These are phyloP conservation scores for Teunomyces lycoperdinae DNA, from an alignment of 805 yeast species.

Conservation along the genomic window DNA sequence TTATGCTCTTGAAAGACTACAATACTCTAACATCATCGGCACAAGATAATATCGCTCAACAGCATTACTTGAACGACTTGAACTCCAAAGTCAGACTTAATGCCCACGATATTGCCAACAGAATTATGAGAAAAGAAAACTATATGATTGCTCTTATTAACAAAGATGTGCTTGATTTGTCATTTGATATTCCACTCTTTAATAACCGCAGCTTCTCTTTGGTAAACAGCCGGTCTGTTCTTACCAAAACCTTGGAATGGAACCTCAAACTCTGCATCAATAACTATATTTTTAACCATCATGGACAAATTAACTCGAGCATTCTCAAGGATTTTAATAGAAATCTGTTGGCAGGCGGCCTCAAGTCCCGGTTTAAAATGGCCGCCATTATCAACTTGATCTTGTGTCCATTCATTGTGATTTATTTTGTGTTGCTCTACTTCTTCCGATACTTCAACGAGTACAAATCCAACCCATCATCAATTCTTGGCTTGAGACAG, in stretches of 20 bases:
- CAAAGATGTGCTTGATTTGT: conserved; percentile 66
- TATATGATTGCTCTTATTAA: conserved; percentile 88
- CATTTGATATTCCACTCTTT: conserved; percentile 31
- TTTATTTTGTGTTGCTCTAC: conserved; percentile 77
- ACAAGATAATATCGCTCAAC: conserved; percentile 17
- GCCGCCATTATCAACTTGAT: conserved; percentile 85
- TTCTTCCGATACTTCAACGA: conserved; percentile 92
- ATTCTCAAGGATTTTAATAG: conserved; percentile 73
- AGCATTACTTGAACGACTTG: conserved; percentile 45
- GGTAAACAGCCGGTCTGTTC: conserved; percentile 21
- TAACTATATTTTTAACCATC: conserved; percentile 78
- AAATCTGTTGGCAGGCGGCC: conserved; percentile 61
- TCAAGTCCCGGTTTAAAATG: conserved; percentile 75
- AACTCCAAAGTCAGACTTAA: conserved; percentile 73
- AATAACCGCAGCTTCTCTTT: not conserved
- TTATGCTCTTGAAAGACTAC: conserved; percentile 73
- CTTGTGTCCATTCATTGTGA: conserved; percentile 80
- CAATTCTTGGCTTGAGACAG: conserved; percentile 67
- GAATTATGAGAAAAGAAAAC: conserved; percentile 94
- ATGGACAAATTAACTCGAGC: conserved; percentile 74
- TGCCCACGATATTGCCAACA: conserved; percentile 92
- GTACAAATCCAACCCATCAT: conserved; percentile 81
- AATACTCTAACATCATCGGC: conserved; percentile 61
- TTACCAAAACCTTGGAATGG: conserved; percentile 94
- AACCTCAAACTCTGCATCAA: conserved; percentile 83